These are phyloP conservation scores for Saprolegnia diclina DNA, from an alignment of 352 stramenopile genomes.

Conservation along the genomic window DNA sequence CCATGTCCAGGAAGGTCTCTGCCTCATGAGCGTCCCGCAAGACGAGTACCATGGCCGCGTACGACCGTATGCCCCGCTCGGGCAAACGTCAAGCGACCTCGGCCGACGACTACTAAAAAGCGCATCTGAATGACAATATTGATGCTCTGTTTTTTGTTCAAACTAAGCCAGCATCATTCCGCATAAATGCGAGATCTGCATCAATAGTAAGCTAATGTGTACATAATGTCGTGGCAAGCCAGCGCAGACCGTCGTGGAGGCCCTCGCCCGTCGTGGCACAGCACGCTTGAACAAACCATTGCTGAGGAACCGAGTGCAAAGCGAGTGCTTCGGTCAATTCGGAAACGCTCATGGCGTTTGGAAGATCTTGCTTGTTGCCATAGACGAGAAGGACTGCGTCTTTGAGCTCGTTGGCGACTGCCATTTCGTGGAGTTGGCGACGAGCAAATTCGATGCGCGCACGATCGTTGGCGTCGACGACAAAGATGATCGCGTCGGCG, in stretches of 20 bases:
- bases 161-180: too few relatives aligned
- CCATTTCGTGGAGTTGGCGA: slow-evolving; percentile 4
- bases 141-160: too few relatives aligned
- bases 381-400: slow-evolving; percentile 14
- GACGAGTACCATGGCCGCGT: too few relatives aligned
- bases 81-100: too few relatives aligned
- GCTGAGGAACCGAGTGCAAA: not conserved
- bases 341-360: not conserved
- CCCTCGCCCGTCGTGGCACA: slow-evolving; percentile 8
- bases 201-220: not conserved
- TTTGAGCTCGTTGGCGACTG: not conserved
- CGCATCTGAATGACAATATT: too few relatives aligned
- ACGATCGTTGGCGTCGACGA: slow-evolving; percentile 28
- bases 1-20: too few relatives aligned
- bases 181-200: too few relatives aligned
- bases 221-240: not conserved
- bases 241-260: slow-evolving; percentile 3
- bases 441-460: slow-evolving; percentile 24
- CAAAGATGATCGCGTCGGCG: slow-evolving; percentile 57
- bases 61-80: too few relatives aligned
- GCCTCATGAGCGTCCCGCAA: too few relatives aligned
- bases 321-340: not conserved
- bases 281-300: slow-evolving; percentile 10
- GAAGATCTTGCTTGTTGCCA: slow-evolving; percentile 25
- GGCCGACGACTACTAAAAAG: too few relatives aligned